Percentiles rank a stretch among this genome's conserved stretches.
Evolutionary conservation across 2,329 filamentous ascomycete genomes (phyloP).

Genomic region (Teratosphaeriaceae sp.): DNA sequence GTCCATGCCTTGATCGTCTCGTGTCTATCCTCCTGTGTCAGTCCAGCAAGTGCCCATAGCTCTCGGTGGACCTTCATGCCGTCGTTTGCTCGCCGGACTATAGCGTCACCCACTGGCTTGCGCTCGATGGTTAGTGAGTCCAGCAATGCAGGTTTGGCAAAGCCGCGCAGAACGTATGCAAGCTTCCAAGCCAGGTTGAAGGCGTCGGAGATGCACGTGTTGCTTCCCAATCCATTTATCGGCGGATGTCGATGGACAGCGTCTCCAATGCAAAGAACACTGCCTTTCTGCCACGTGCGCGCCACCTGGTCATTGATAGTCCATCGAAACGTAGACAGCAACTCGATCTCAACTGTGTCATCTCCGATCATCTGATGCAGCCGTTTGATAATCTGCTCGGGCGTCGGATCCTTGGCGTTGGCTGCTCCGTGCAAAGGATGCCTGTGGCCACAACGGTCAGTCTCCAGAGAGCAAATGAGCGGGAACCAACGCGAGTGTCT

Average conservation of each 20-base stretch:
- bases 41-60: conserved; percentile 5
- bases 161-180: conserved; percentile 20
- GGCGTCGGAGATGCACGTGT: conserved; percentile 41
- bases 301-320: conserved; percentile 53
- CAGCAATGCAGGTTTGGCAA: conserved; percentile 20
- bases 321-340: conserved; percentile 49
- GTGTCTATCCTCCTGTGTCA: conserved; percentile 5
- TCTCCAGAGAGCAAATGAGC: no score
- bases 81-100: conserved; percentile 51
- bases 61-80: conserved; percentile 42
- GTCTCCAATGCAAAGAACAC: conserved; percentile 50
- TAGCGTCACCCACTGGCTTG: conserved; percentile 37
- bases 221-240: conserved; percentile 50
- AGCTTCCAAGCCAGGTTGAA: conserved; percentile 34
- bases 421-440: no score
- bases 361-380: conserved; percentile 48
- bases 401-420: conserved; percentile 29
- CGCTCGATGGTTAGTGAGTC: conserved; percentile 25
- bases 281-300: conserved; percentile 41
- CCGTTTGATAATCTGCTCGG: conserved; percentile 38
- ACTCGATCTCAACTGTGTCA: conserved; percentile 40
- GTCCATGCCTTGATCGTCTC: background rate
- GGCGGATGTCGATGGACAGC: conserved; percentile 54
- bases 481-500: conserved; percentile 17
- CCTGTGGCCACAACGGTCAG: no score